phyloP scores from a whole-genome alignment of 176 grass and related monocot species.

The Eleusine coracana region DNA sequence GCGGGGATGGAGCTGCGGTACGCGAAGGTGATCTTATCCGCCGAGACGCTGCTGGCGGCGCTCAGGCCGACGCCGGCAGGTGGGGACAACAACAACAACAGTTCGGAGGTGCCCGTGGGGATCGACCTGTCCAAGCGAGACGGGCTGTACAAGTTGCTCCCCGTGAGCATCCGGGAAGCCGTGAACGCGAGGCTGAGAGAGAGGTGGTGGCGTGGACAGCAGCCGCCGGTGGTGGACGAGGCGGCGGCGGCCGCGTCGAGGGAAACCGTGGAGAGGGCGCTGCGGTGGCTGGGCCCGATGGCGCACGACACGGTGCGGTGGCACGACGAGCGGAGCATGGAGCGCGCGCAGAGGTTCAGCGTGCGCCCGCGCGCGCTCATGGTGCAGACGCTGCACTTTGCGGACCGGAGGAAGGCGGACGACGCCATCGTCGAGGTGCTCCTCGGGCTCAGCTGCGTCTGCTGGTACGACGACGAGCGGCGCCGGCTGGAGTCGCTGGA shows the following conservation, averaged over 20 bases:
- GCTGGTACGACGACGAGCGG: conserved; percentile 69
- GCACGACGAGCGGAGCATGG: conserved; percentile 81
- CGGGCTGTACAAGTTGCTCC: conserved; percentile 78
- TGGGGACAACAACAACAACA: background rate
- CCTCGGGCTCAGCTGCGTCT: conserved; percentile 66
- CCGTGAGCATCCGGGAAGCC: conserved; percentile 54
- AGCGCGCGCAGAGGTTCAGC: conserved; percentile 69
- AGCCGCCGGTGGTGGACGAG: conserved; percentile 28
- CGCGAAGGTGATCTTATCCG: conserved; percentile 68
- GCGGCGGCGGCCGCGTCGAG: conserved; percentile 46
- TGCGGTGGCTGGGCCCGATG: conserved; percentile 74
- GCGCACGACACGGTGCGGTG: conserved; percentile 74
- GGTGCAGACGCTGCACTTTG: conserved; percentile 90
- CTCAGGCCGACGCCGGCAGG: conserved; percentile 43
- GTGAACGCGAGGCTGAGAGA: conserved; percentile 67
- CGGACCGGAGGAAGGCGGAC: conserved; percentile 70
- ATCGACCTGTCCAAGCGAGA: conserved; percentile 60
- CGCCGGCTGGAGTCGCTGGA: conserved; percentile 20
- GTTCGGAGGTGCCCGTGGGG: conserved; percentile 20
- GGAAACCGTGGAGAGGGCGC: conserved; percentile 42
- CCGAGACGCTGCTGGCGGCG: conserved; percentile 44
- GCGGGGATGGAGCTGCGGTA: conserved; percentile 67
- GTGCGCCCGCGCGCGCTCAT: conserved; percentile 48
- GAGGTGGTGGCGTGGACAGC: conserved; percentile 47
- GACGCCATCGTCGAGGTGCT: conserved; percentile 74